Percentiles rank a stretch among this genome's conserved stretches.
Conservation (phyloP, 2,329 filamentous ascomycete genomes). For the Fusarium torreyae region DNA sequence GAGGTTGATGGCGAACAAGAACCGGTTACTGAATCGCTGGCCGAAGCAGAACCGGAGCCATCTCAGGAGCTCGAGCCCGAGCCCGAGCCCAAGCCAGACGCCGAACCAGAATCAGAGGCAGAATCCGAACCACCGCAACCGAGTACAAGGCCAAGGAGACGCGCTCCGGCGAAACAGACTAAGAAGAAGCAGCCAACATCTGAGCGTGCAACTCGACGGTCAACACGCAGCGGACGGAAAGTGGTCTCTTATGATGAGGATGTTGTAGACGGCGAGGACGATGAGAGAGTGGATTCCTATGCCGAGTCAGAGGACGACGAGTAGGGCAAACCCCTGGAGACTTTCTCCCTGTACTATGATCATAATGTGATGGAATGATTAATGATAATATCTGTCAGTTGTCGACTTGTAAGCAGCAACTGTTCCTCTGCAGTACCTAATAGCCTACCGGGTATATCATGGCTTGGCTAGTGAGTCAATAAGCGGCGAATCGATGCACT, state of each 20-base stretch:
- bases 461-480: neutral
- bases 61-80: neutral
- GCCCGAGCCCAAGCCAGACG: neutral
- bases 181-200: conserved; percentile 9
- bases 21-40: neutral
- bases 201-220: conserved; percentile 33
- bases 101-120: conserved; percentile 9
- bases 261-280: conserved; percentile 23
- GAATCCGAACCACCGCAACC: conserved; percentile 20
- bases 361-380: conserved; percentile 12
- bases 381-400: conserved; percentile 19
- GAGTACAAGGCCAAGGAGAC: conserved; percentile 15
- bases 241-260: conserved; percentile 32
- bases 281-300: conserved; percentile 31
- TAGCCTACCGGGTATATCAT: neutral
- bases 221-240: conserved; percentile 37
- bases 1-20: conserved; percentile 15
- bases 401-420: neutral
- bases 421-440: neutral
- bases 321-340: neutral
- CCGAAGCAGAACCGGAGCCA: conserved; percentile 2
- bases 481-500: conserved; percentile 7
- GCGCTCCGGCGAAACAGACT: conserved; percentile 7
- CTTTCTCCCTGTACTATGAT: neutral
- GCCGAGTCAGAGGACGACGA: conserved; percentile 23